Conservation (phyloP, 108 stramenopile genomes). For the Nitzschia inconspicua region DNA sequence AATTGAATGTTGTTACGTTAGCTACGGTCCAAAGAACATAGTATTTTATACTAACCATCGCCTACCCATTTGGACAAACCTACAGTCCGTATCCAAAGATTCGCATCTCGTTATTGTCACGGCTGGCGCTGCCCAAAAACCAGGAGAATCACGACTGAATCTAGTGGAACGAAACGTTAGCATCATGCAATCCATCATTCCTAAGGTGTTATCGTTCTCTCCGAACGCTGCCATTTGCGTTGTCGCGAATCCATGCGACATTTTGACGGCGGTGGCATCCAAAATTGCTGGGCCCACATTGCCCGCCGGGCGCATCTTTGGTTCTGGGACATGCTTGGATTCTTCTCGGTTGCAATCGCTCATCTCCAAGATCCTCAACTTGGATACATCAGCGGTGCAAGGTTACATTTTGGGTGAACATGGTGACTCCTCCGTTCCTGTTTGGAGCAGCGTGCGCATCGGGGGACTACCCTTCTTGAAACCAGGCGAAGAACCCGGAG, state of each 20-base stretch:
- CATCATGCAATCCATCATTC: conserved; percentile 44
- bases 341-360: conserved; percentile 41
- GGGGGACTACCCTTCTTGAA: conserved; percentile 33
- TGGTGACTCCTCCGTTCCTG: conserved; percentile 45
- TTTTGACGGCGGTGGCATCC: conserved; percentile 49
- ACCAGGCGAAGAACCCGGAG: conserved; percentile 24
- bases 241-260: conserved; percentile 49
- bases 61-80: too few relatives aligned
- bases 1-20: background rate
- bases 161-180: conserved; percentile 33
- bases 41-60: too few relatives aligned
- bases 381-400: conserved; percentile 21
- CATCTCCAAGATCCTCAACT: conserved; percentile 28
- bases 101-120: conserved; percentile 50
- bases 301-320: conserved; percentile 45
- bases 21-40: too few relatives aligned
- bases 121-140: conserved; percentile 46
- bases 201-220: conserved; percentile 32
- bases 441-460: conserved; percentile 45
- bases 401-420: conserved; percentile 61
- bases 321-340: conserved; percentile 44
- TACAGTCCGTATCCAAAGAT: conserved; percentile 20
- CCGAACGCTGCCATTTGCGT: conserved; percentile 45
- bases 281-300: conserved; percentile 44
- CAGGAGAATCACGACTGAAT: conserved; percentile 42